phyloP scores from a whole-genome alignment of 106 monocot species.

The Iris macrosiphon region DNA sequence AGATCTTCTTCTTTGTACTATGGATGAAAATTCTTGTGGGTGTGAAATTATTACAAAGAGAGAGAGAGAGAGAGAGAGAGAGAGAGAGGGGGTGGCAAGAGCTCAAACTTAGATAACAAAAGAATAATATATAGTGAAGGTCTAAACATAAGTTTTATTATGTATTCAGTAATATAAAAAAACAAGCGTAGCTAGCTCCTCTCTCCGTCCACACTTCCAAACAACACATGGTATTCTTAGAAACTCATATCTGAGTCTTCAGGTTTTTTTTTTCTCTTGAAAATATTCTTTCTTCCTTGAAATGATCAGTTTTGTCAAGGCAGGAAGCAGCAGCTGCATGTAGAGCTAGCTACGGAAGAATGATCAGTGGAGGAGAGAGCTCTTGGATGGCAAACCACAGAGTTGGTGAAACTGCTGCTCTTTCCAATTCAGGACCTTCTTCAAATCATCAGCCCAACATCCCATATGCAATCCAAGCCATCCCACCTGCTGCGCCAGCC shows the following conservation, averaged over 20 bases:
- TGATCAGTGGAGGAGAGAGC: neutral
- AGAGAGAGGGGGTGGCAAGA: constrained; percentile 3
- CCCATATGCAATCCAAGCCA: constrained; percentile 39
- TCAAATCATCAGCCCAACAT: constrained; percentile 33
- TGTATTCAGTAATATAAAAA: constrained; percentile 2
- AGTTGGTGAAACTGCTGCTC: constrained; percentile 38
- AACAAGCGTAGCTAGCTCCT: no score
- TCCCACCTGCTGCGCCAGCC: constrained; percentile 27
- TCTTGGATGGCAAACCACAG: constrained; percentile 19
- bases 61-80: no score
- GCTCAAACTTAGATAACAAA: neutral
- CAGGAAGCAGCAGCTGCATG: no score
- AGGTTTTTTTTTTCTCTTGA: neutral
- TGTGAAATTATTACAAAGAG: constrained; percentile 13
- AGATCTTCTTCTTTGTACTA: constrained; percentile 32
- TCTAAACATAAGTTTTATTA: constrained; percentile 15
- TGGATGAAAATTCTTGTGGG: constrained; percentile 20
- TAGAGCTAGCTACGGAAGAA: no score
- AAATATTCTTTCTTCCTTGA: neutral
- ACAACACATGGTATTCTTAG: neutral
- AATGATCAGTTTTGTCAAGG: no score
- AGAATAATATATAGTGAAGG: constrained; percentile 4
- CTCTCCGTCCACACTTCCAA: no score
- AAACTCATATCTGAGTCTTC: neutral
- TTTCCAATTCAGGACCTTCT: constrained; percentile 47